Percentiles rank a stretch among this genome's conserved stretches.
Conservation (phyloP, 2,329 filamentous ascomycete genomes). For the Colletotrichum neosansevieriae region DNA sequence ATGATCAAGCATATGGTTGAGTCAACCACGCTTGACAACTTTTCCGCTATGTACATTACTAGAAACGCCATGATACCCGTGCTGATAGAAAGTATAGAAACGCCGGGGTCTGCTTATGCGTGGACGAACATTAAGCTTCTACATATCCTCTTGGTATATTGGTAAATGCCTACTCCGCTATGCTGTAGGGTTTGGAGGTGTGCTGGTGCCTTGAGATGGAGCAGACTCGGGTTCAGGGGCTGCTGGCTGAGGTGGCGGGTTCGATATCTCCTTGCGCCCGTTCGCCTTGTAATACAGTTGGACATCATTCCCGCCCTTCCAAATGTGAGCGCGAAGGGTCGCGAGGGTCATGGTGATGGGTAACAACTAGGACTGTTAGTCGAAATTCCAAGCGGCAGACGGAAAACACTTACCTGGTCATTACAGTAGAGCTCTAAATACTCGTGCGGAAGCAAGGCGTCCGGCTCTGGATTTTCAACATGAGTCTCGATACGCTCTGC, state of each 20-base stretch:
- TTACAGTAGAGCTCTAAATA: conserved; percentile 97
- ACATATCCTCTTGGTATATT: background rate
- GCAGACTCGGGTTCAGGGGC: conserved; percentile 27
- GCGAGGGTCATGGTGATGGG: conserved; percentile 91
- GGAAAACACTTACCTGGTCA: conserved; percentile 75
- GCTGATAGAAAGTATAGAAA: conserved; percentile 33
- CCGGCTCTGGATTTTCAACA: conserved; percentile 68
- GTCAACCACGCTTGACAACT: conserved; percentile 29
- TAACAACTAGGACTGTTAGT: conserved; percentile 63
- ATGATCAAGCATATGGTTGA: conserved; percentile 9
- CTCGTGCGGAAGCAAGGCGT: conserved; percentile 83
- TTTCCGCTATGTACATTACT: conserved; percentile 40
- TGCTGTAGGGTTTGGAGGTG: conserved; percentile 23
- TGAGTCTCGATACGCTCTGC: conserved; percentile 88
- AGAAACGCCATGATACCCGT: conserved; percentile 37
- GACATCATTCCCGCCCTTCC: conserved; percentile 96
- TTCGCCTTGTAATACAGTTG: conserved; percentile 92
- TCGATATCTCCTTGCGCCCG: conserved; percentile 76
- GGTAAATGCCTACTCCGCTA: background rate
- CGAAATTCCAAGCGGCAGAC: background rate
- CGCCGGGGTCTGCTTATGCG: background rate
- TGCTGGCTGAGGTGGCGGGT: conserved; percentile 43
- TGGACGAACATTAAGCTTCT: background rate
- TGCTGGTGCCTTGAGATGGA: conserved; percentile 31
- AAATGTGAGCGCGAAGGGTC: conserved; percentile 90